Percentiles rank a stretch among this genome's conserved stretches.
phyloP scores from a whole-genome alignment of 1,284 basidiomycete species.

The Porogramme epimiltina region DNA sequence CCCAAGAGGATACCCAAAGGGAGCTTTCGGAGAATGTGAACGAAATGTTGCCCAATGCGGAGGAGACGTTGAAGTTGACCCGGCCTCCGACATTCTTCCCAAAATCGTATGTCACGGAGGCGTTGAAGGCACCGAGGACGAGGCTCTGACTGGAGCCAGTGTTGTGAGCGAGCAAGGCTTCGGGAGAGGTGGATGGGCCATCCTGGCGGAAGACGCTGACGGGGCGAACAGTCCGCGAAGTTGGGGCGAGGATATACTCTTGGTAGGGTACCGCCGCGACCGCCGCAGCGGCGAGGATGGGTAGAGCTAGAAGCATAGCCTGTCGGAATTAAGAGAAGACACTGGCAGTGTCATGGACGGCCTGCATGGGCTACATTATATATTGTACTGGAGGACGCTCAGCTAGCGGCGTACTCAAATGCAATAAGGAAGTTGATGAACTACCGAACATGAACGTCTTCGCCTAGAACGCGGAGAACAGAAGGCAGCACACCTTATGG shows the following conservation, averaged over 20 bases:
- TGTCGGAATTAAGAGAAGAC: no score
- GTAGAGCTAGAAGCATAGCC: no score
- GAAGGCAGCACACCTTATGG: no score
- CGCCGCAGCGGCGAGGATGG: not conserved
- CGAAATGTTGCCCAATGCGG: conserved; percentile 7
- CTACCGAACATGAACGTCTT: no score
- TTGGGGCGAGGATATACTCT: conserved; percentile 15
- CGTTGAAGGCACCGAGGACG: conserved; percentile 6
- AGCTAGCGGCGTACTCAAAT: no score
- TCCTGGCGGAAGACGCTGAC: conserved; percentile 10
- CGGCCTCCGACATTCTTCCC: conserved; percentile 17
- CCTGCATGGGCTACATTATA: no score
- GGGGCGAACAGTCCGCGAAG: conserved; percentile 12
- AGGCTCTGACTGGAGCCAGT: not conserved
- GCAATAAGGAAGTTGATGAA: no score
- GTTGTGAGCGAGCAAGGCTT: not conserved
- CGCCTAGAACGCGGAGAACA: no score
- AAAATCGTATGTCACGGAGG: conserved; percentile 18
- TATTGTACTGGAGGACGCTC: no score
- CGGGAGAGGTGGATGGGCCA: conserved; percentile 5
- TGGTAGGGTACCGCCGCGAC: conserved; percentile 8
- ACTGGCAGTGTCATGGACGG: no score
- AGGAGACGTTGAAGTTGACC: conserved; percentile 10
- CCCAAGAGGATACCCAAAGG: conserved; percentile 14
- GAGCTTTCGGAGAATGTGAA: conserved; percentile 19